Percentiles rank a stretch among this genome's conserved stretches.
phyloP scores from a whole-genome alignment of 2,329 filamentous ascomycete genomes.

The Fusarium goolgardi region DNA sequence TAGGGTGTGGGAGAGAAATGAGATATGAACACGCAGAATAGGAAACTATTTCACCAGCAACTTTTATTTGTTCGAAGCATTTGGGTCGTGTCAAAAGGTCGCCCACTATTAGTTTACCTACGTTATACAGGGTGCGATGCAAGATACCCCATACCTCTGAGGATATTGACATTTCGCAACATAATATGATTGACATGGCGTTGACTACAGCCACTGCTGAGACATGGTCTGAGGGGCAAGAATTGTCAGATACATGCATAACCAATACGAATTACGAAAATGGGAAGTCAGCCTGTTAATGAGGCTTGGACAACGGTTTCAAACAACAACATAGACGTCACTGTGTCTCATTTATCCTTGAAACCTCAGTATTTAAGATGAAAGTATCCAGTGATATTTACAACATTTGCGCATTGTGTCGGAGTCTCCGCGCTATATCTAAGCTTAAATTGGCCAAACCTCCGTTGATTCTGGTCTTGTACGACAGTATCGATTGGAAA shows the following conservation, averaged over 20 bases:
- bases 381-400: background rate
- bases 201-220: background rate
- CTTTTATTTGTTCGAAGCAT: background rate
- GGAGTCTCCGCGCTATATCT: conserved; percentile 10
- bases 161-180: background rate
- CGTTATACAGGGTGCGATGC: background rate
- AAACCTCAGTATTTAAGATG: background rate
- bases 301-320: background rate
- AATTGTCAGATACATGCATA: background rate
- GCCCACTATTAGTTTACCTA: background rate
- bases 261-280: conserved; percentile 19
- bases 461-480: conserved; percentile 1
- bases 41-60: background rate
- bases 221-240: background rate
- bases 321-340: conserved; percentile 11
- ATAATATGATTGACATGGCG: background rate
- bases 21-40: background rate
- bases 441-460: conserved; percentile 34
- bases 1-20: background rate
- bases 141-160: background rate
- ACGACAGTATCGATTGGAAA: background rate
- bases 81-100: background rate
- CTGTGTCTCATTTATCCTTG: background rate
- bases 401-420: background rate
- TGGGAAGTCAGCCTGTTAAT: background rate